Evolutionary conservation across 1,284 basidiomycete genomes (phyloP).

Genomic region (Puccinia novopanici): DNA sequence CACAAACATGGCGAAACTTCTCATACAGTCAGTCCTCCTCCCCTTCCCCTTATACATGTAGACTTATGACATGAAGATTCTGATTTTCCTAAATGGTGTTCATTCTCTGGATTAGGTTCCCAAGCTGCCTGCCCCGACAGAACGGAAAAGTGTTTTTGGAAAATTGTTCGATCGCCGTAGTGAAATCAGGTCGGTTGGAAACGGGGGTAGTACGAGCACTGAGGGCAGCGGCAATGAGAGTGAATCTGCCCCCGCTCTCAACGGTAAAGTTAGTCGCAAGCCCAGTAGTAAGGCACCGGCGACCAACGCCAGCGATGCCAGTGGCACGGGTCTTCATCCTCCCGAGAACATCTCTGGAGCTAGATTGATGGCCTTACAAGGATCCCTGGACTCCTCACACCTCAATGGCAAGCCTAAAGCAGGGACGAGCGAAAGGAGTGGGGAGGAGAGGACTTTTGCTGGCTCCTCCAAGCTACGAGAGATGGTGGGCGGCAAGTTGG

Average conservation of each 20-base stretch:
- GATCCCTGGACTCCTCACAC: neutral
- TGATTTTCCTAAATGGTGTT: neutral
- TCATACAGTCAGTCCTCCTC: slow-evolving; percentile 2
- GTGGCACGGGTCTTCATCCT: neutral
- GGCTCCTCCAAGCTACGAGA: slow-evolving; percentile 50
- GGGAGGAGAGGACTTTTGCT: slow-evolving; percentile 35
- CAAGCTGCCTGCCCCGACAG: neutral
- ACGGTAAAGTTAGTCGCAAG: slow-evolving; percentile 11
- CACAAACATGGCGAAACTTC: slow-evolving; percentile 21
- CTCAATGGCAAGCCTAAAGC: neutral
- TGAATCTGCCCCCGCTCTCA: neutral
- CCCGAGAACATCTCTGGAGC: slow-evolving; percentile 20
- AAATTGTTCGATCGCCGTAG: slow-evolving; percentile 54
- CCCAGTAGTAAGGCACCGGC: neutral
- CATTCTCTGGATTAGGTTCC: neutral
- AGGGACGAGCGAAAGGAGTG: slow-evolving; percentile 45
- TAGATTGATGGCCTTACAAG: slow-evolving; percentile 26
- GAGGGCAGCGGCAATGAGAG: slow-evolving; percentile 41
- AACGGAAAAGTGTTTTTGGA: slow-evolving; percentile 54
- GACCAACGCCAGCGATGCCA: neutral
- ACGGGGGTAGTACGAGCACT: slow-evolving; percentile 24
- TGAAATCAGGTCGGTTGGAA: slow-evolving; percentile 16
- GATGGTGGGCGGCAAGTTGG: slow-evolving; percentile 51
- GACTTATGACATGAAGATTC: neutral
- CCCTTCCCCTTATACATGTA: neutral